A percentile compares a stretch with the other conserved stretches of the same genome.
Evolutionary conservation across 2,329 filamentous ascomycete species (phyloP).

Genomic region (Plenodomus biglobosus): DNA sequence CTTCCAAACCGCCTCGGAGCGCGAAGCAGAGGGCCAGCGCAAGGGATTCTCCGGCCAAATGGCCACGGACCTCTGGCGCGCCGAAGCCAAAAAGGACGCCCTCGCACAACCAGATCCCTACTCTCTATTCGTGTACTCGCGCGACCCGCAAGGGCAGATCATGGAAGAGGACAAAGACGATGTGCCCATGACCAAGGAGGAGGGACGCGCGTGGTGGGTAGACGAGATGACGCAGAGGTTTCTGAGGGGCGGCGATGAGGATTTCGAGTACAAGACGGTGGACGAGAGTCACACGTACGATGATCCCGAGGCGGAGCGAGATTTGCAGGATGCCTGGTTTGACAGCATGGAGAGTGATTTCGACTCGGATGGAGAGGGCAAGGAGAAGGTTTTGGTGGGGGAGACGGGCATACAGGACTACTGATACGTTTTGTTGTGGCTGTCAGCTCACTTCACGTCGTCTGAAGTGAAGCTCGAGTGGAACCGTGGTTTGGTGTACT

Average conservation of each 20-base stretch:
- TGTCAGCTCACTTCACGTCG: neutral
- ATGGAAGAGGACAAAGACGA: slow-evolving; percentile 61
- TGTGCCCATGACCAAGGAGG: slow-evolving; percentile 61
- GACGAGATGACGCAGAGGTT: slow-evolving; percentile 75
- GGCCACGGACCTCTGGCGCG: slow-evolving; percentile 74
- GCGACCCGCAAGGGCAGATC: slow-evolving; percentile 58
- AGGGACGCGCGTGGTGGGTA: slow-evolving; percentile 69
- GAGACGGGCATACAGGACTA: slow-evolving; percentile 56
- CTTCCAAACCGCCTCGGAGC: slow-evolving; percentile 73
- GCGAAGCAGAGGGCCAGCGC: slow-evolving; percentile 68
- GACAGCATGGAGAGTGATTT: slow-evolving; percentile 75
- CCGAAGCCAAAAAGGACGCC: slow-evolving; percentile 72
- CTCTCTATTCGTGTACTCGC: slow-evolving; percentile 53
- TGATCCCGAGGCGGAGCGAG: slow-evolving; percentile 61
- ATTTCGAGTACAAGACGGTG: slow-evolving; percentile 74
- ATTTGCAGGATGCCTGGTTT: slow-evolving; percentile 74
- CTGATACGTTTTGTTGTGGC: slow-evolving; percentile 18
- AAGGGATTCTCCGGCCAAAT: slow-evolving; percentile 80
- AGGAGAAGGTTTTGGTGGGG: slow-evolving; percentile 43
- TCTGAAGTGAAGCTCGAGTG: neutral
- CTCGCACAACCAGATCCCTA: slow-evolving; percentile 57
- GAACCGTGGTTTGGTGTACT: neutral
- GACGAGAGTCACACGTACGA: slow-evolving; percentile 75
- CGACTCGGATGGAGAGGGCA: slow-evolving; percentile 52
- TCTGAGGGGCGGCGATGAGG: slow-evolving; percentile 69